Conservation (phyloP, 345 rosid genomes). For the Eucalyptus cloeziana region DNA sequence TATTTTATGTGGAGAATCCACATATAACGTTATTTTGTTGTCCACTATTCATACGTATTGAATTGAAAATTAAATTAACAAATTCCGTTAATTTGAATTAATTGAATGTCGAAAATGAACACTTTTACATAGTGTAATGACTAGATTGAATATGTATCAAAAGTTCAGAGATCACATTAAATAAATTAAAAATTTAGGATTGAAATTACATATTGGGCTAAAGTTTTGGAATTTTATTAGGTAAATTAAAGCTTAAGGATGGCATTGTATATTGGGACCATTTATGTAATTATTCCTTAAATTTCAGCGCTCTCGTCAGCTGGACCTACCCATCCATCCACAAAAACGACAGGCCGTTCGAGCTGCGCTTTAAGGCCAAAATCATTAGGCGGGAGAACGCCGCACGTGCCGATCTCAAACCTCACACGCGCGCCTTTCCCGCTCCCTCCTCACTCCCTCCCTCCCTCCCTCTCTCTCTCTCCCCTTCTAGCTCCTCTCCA, state of each 20-base stretch:
- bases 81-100: neutral
- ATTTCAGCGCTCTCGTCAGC: neutral
- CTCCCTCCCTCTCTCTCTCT: neutral
- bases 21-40: fast-evolving
- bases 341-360: neutral
- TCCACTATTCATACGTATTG: fast-evolving
- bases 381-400: conserved; percentile 2
- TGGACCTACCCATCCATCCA: neutral
- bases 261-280: fast-evolving
- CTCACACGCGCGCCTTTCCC: neutral
- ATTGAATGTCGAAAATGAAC: fast-evolving
- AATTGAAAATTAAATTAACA: neutral
- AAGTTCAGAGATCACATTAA: fast-evolving
- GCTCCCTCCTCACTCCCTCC: neutral
- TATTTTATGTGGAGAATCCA: neutral
- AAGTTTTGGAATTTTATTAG: fast-evolving
- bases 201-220: fast-evolving
- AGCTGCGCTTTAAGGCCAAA: neutral
- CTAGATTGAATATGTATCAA: fast-evolving
- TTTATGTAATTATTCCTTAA: neutral
- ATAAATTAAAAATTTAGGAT: fast-evolving
- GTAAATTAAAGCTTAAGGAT: fast-evolving
- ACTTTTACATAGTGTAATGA: fast-evolving
- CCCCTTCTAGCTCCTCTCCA: neutral
- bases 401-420: conserved; percentile 18